A percentile compares a stretch with the other conserved stretches of the same genome.
These are phyloP conservation scores for Beauveria australis DNA, from an alignment of 2,329 filamentous ascomycete genomes.

Conservation along the genomic window DNA sequence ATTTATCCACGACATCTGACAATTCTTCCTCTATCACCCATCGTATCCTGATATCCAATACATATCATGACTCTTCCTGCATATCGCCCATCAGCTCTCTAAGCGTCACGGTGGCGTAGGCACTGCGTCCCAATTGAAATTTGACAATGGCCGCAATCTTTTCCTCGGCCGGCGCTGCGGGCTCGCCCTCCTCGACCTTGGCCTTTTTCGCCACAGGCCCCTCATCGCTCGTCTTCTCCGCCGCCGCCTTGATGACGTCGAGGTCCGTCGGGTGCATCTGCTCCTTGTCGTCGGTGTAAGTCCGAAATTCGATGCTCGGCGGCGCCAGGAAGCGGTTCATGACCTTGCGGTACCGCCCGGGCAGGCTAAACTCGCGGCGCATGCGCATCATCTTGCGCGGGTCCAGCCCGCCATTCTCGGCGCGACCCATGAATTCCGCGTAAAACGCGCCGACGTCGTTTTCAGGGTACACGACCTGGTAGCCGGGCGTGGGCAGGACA, in stretches of 20 bases:
- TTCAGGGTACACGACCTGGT: constrained; percentile 75
- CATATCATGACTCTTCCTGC: constrained; percentile 17
- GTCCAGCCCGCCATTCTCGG: constrained; percentile 69
- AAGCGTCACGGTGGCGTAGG: constrained; percentile 79
- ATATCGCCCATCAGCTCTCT: constrained; percentile 61
- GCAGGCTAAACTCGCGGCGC: constrained; percentile 81
- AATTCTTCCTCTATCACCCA: no score
- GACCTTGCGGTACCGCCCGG: constrained; percentile 80
- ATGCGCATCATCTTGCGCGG: constrained; percentile 79
- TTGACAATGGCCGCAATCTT: constrained; percentile 62
- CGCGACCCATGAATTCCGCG: constrained; percentile 72
- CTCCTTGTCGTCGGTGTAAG: constrained; percentile 63
- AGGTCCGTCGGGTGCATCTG: constrained; percentile 87
- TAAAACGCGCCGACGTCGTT: constrained; percentile 85
- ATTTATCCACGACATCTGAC: no score
- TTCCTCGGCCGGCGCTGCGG: constrained; percentile 17
- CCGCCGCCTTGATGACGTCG: constrained; percentile 50
- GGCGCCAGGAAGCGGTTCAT: constrained; percentile 61
- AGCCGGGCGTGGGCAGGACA: constrained; percentile 87
- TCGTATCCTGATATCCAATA: not conserved
- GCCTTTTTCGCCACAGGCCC: constrained; percentile 13
- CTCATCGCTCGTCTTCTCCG: constrained; percentile 7
- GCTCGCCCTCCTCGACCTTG: constrained; percentile 18
- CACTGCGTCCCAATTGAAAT: constrained; percentile 68
- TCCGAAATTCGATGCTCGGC: constrained; percentile 59